phyloP scores from a whole-genome alignment of 192 early-diverging fungal species.

The Tieghemiomyces parasiticus region DNA sequence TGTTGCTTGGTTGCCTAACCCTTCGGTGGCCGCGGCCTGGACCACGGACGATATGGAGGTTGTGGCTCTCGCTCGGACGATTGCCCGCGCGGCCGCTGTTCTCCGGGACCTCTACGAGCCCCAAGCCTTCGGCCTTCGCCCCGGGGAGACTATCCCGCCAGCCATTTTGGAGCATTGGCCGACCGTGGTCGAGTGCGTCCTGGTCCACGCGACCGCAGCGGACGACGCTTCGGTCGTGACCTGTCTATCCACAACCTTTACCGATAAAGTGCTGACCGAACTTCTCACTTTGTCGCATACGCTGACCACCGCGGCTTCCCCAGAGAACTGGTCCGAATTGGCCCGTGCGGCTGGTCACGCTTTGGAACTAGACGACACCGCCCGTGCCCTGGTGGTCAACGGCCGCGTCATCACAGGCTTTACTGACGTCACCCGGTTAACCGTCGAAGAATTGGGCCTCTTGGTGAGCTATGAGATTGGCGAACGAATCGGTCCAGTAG shows the following conservation, averaged over 20 bases:
- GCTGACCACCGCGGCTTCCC: no score
- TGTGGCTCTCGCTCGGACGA: neutral
- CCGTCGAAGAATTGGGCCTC: slow-evolving; percentile 34
- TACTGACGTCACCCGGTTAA: slow-evolving; percentile 22
- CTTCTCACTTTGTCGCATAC: no score
- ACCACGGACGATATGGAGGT: neutral
- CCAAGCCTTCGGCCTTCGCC: neutral
- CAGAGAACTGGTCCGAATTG: no score
- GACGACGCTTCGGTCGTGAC: no score
- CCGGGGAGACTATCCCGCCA: no score
- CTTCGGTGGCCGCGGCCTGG: neutral
- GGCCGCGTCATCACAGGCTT: slow-evolving; percentile 40
- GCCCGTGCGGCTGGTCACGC: slow-evolving; percentile 9
- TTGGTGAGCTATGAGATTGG: slow-evolving; percentile 42
- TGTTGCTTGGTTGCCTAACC: slow-evolving; percentile 6
- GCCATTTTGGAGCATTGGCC: no score
- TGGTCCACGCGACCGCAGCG: no score
- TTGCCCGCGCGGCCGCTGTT: neutral
- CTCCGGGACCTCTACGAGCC: neutral
- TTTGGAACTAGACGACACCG: slow-evolving; percentile 10
- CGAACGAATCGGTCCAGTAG: slow-evolving; percentile 26
- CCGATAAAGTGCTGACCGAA: no score
- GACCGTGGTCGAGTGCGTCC: no score
- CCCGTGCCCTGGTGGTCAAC: slow-evolving; percentile 36
- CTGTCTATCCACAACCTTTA: no score